Percentiles rank a stretch among this genome's conserved stretches.
These are phyloP conservation scores for Exophiala aquamarina DNA, from an alignment of 2,329 filamentous ascomycete species.

Conservation along the genomic window DNA sequence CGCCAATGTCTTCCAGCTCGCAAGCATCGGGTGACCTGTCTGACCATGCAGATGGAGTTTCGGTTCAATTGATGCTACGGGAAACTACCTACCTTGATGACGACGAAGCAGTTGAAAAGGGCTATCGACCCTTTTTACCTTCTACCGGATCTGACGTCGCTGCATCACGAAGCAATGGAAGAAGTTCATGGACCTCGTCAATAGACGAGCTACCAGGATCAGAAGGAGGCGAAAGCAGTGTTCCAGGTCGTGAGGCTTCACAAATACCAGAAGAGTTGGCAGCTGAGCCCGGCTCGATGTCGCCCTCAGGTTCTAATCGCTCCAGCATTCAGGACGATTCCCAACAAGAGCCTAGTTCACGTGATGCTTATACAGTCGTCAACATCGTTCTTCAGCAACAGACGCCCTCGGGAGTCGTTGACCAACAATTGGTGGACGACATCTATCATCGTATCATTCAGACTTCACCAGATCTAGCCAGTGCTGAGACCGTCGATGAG, in stretches of 20 bases:
- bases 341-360: conserved; percentile 12
- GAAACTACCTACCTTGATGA: conserved; percentile 44
- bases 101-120: conserved; percentile 35
- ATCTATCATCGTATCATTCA: conserved; percentile 41
- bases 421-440: conserved; percentile 31
- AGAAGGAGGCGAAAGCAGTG: background rate
- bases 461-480: conserved; percentile 54
- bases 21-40: conserved; percentile 35
- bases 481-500: conserved; percentile 54
- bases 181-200: conserved; percentile 28
- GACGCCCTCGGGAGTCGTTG: conserved; percentile 32
- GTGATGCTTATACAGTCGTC: conserved; percentile 29
- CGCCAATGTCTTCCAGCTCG: conserved; percentile 37
- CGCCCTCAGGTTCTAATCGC: conserved; percentile 12
- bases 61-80: conserved; percentile 57
- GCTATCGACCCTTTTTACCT: conserved; percentile 35
- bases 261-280: conserved; percentile 2
- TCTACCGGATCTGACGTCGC: conserved; percentile 9
- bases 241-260: background rate
- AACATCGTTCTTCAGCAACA: conserved; percentile 28
- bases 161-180: conserved; percentile 23
- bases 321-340: conserved; percentile 19
- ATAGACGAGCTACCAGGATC: conserved; percentile 20
- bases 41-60: conserved; percentile 53
- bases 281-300: conserved; percentile 7